phyloP scores from a whole-genome alignment of 2,329 filamentous ascomycete species.

The Sporothrix luriei region DNA sequence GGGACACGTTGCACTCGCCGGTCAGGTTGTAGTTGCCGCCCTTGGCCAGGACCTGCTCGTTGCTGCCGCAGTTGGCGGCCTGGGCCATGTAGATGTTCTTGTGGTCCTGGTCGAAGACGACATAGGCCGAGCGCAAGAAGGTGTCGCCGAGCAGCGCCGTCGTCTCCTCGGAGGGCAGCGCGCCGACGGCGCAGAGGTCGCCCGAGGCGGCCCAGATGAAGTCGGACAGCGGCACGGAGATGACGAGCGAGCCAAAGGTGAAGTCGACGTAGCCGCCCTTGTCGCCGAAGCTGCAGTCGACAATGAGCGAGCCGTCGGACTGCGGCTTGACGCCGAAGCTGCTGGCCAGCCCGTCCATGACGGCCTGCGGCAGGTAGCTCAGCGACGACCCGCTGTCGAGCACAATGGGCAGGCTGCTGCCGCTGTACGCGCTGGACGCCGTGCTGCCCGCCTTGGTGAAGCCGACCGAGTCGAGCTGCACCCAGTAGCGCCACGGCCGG shows the following conservation, averaged over 20 bases:
- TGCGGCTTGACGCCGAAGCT: constrained; percentile 47
- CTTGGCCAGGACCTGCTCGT: constrained; percentile 36
- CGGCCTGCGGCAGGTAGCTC: constrained; percentile 63
- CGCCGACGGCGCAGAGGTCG: constrained; percentile 36
- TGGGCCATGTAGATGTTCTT: constrained; percentile 38
- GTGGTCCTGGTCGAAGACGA: constrained; percentile 39
- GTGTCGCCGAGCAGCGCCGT: constrained; percentile 39
- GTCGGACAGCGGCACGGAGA: constrained; percentile 47
- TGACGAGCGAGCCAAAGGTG: constrained; percentile 44
- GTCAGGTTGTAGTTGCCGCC: constrained; percentile 33
- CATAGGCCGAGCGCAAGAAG: constrained; percentile 39
- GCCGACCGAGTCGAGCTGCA: constrained; percentile 46
- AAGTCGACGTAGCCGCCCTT: constrained; percentile 46
- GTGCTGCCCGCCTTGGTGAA: constrained; percentile 42
- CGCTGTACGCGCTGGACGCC: constrained; percentile 33
- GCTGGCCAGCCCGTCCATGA: constrained; percentile 52
- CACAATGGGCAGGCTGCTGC: constrained; percentile 51
- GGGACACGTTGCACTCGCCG: constrained; percentile 35
- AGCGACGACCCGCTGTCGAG: constrained; percentile 70
- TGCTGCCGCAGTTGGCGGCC: constrained; percentile 39
- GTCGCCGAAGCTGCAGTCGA: constrained; percentile 41
- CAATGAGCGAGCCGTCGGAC: constrained; percentile 36
- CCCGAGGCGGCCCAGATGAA: constrained; percentile 40
- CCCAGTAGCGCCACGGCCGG: constrained; percentile 45
- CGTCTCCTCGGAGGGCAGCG: constrained; percentile 30